Evolutionary conservation across 176 grass and related monocot genomes (phyloP), one percentile per base, ranked within the genome.

Genomic region (barley (Hordeum vulgare)): DNA sequence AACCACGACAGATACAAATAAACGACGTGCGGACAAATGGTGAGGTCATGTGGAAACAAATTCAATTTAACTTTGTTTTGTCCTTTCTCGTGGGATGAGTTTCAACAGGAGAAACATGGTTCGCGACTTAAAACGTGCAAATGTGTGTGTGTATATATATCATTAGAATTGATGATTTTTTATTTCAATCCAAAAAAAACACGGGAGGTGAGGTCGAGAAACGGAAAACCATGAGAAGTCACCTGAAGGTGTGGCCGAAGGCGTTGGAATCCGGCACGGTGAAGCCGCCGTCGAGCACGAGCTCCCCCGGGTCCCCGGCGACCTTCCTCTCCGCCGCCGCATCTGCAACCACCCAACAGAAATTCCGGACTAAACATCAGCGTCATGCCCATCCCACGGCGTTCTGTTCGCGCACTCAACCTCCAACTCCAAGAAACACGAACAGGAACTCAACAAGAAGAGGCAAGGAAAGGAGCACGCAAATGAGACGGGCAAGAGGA

Each of bases 181-280:
- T 45, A 9, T 47, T 6, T 47, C 44, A 47, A 56, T 21, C 51
- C 7, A 21, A 21, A 7, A 21, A 7, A 56, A 56, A 18, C 51
- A 56, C 21, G 51, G 51, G 51, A 56, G 51, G 7, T 56, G 51
- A 56, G 51, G 7, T 56, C 51, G 51, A 56, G 51, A 17, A 56
- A 56, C 21, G 18, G 21, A 56, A 33, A 10, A 11, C 1, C n/a
- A 49, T 12, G 33, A 7, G 4, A 4, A 10, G 9, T 34, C 41
- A 98, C 96, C 96, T 95, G 79, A 98, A 98, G 80, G 87, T 81
- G 27, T 84, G 60, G 23, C 96, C 96, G 62, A 98, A 98, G 13
- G 96, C 87, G 73, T 98, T 98, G 24, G 85, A 41, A 25, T 90
- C 93, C 66, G 96, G 93, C 66, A 93, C 45, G 66, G 90, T 68